Base-by-base conservation (phyloP, 208 protist species). In the Leishmania tarentolae region DNA sequence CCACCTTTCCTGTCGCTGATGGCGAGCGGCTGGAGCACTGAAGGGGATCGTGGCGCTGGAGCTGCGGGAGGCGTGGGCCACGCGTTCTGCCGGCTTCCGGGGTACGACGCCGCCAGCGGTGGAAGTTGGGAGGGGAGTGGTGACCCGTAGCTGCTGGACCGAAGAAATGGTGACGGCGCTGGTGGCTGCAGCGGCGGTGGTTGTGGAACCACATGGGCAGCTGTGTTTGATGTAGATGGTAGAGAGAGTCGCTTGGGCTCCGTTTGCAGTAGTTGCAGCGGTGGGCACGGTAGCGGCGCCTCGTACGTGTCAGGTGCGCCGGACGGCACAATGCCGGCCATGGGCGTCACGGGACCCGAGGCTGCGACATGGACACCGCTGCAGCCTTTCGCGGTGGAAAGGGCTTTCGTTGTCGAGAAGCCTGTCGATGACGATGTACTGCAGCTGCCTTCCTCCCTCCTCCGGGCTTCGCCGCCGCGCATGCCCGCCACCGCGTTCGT, bases 11-110 rank as follows among this genome's bases (percentile, higher is more conserved):
- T n/a, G 69, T 35, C 69, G 44, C 44, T 42, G 42, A 44, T 70
- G 46, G 65, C 19, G 13, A 87, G 79, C 1, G 83, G 83, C 13
- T 73, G 76, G 69, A 83, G 83, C 47, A 83, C 47, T 15, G 83
- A 66, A 24, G 83, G 83, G n/a, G 57, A 37, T 44, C 31, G 46
- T 13, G 31, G 57, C 47, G 57, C 40, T 9, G 71, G 9, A 4
- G 77, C 37, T 17, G 47, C 15, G 28, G 75, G 75, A 17, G 73
- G 71, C 37, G 76, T 56, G 24, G 7, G 47, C 77, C 82, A 79
- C 73, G 63, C 77, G 31, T 71, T 80, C 37, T 42, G 70, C 42
- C 53, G 40, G 42, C 44, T 57, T 66, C 50, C 57, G 52, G 71
- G 75, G 35, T 47, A n/a, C 65, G 70, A 75, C 8, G 40, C 46